phyloP scores from a whole-genome alignment of 768 basidiomycete species.

The Collybiopsis confluens region DNA sequence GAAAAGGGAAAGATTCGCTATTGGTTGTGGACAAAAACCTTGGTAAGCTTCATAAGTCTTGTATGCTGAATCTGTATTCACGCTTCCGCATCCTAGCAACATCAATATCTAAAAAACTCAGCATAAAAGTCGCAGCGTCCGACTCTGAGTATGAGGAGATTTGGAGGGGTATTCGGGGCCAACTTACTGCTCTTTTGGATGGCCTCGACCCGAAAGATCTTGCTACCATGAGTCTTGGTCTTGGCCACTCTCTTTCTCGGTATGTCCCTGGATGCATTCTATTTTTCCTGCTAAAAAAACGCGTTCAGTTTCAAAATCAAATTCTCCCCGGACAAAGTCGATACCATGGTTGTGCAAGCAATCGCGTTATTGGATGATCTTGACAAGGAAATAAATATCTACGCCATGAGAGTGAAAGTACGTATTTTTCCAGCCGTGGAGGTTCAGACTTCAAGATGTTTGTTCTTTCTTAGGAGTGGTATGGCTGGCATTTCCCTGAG shows the following conservation, averaged over 20 bases:
- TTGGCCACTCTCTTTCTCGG: slow-evolving; percentile 96
- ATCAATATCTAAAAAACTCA: slow-evolving; percentile 90
- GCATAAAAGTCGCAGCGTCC: slow-evolving; percentile 75
- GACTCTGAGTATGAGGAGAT: slow-evolving; percentile 68
- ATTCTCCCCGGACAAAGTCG: slow-evolving; percentile 99
- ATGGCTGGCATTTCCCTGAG: slow-evolving; percentile 99
- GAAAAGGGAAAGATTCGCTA: slow-evolving; percentile 81
- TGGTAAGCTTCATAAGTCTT: slow-evolving; percentile 46
- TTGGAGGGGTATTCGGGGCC: slow-evolving; percentile 92
- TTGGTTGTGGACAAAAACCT: slow-evolving; percentile 89
- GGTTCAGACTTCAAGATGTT: neutral
- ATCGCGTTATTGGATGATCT: slow-evolving; percentile 96
- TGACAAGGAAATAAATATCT: slow-evolving; percentile 99
- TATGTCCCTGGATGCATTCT: slow-evolving; percentile 25
- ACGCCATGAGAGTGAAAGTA: slow-evolving; percentile 98
- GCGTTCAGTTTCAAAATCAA: slow-evolving; percentile 91
- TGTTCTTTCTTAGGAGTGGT: slow-evolving; percentile 79
- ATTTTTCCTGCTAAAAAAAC: neutral
- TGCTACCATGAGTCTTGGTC: slow-evolving; percentile 95
- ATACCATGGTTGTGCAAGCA: slow-evolving; percentile 99
- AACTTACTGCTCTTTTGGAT: slow-evolving; percentile 81
- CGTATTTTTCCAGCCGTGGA: slow-evolving; percentile 16
- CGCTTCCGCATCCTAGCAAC: slow-evolving; percentile 43
- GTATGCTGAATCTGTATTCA: neutral
- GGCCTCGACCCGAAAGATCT: slow-evolving; percentile 92